Evolutionary conservation across 176 grass and related monocot species (phyloP), one percentile per base, ranked within the genome.

Genomic region (Oryza longistaminata): DNA sequence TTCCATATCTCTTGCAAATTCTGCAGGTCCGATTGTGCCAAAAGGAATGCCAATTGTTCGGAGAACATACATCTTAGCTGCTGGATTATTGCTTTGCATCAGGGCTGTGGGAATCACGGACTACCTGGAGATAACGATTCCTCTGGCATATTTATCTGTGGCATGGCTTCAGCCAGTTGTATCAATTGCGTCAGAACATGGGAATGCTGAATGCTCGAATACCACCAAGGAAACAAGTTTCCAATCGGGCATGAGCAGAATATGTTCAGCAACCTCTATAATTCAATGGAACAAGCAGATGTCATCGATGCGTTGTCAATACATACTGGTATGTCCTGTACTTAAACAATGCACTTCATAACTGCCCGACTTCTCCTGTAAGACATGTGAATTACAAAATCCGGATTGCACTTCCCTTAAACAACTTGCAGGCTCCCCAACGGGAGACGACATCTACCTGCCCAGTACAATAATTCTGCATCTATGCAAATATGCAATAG

Each of bases 161-260:
- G 21, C 34, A 78, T 61, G 80, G 34, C 16, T 76, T 61, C 39
- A 9, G 21, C 13, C 65, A 52, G 64, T 85, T 40, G 71, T 22
- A 75, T 75, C 60, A 75, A n/a, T 25, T 67, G 62, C 33, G 9
- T 69, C 37, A 67, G 65, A 55, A 60, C 74, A 83, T 49, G 45
- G 74, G 21, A 72, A 83, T 46, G 61, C 69, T 62, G 29, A 64
- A 64, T 87, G 81, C 49, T 62, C 68, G 22, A 64, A 64, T 87
- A 81, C 68, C 75, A 94, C 69, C 76, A 34, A 8, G 55, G 55
- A 61, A 22, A 22, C 21, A 22, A 22, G 31, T 72, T 91, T 70
- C 45, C 84, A 24, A 66, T 89, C 85, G 71, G 88, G 9, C 78
- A 66, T 64, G 83, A 85, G 24, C 66, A 85, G 79, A 87, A 82